Evolutionary conservation across 1,284 basidiomycete species (phyloP), one percentile per base, ranked within the genome.

Genomic region (Pseudozyma hubeiensis): DNA sequence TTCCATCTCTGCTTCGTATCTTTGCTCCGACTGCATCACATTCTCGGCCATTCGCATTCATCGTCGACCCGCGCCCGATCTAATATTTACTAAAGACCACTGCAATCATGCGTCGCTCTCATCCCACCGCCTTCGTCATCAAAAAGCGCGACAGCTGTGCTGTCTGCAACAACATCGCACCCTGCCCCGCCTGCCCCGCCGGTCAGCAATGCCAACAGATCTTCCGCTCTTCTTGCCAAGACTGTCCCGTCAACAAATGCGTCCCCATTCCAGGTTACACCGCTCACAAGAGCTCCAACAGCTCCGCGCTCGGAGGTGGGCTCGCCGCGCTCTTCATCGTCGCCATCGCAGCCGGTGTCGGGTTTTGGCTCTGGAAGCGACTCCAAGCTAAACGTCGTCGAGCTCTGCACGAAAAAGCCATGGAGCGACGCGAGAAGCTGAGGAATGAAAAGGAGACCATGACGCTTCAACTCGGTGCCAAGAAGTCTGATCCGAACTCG

Each of bases 211-310:
- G 75, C 48, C 64, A 70, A 54, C 75, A 77, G 50, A 67, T 70
- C 61, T 66, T 73, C 24, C 65, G 66, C 37, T 50, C 65, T 29
- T 73, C 70, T 6, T 77, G 75, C 44, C 66, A 73, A 31, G 66
- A 69, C 33, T 77, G 75, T 35, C 65, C 75, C 19, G 66, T 70
- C 64, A 73, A 73, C 61, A 66, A 66, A 30, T 77, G 75, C 58
- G 64, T 67, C 37, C 30, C 60, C 43, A 67, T 70, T 34, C 52
- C 59, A 13, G 61, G 54, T 35, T 60, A 53, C 44, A 19, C 9
- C 17, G 30, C 43, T 7, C 29, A 35, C n/a, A n/a, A 24, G 5
- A 49, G 48, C 35, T 11, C 53, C 53, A 59, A 63, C 49, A 63
- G 50, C 14, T 75, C 65, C 5, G 76, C 73, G 0, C 55, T 78